Base-by-base conservation (phyloP, 2,329 filamentous ascomycete species). In the Colletotrichum plurivorum region DNA sequence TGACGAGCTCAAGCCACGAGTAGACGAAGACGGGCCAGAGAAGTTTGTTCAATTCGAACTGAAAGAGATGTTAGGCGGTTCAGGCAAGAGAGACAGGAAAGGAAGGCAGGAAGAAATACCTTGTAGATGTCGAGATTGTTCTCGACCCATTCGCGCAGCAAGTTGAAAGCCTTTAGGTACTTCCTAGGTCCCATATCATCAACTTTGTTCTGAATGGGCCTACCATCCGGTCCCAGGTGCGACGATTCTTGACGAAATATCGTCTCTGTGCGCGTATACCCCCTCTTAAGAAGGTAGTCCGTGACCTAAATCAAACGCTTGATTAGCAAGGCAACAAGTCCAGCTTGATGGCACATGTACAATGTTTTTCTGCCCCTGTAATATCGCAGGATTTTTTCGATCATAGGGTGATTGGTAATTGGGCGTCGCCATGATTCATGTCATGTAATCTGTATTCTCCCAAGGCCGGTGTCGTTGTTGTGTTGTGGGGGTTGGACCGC, bases 21-120 rank as follows among this genome's bases (percentile, higher is more conserved):
- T 99, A 97, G 58, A 98, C 93, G 76, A 98, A 98, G 0, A 97
- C 84, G 0, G 96, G 96, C 94, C 96, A 99, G 16, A 97, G 83
- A 4, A 98, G 85, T 73, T 97, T 94, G 67, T 90, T 88, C 3
- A 99, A 85, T 82, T 99, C 96, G 52, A 95, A 94, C 90, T 95
- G 71, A 2, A 36, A 36, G 13, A 68, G 12, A 52, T 2, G 57
- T 76, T 43, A 79, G 72, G 49, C 15, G 31, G 5, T 4, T 20
- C 52, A n/a, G 36, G 45, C 36, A 64, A 51, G 65, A 73, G 46
- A 43, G 5, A 1, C 52, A n/a, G 36, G 45, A 31, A 64, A 51
- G 65, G 73, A 46, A 43, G 5, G 0, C 54, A 39, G 36, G 20
- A 12, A 9, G 22, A 56, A 31, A 36, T 79, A 92, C 93, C 85